These are phyloP conservation scores for Penicillium argentinense DNA, from an alignment of 495 filamentous ascomycete genomes.

Conservation along the genomic window DNA sequence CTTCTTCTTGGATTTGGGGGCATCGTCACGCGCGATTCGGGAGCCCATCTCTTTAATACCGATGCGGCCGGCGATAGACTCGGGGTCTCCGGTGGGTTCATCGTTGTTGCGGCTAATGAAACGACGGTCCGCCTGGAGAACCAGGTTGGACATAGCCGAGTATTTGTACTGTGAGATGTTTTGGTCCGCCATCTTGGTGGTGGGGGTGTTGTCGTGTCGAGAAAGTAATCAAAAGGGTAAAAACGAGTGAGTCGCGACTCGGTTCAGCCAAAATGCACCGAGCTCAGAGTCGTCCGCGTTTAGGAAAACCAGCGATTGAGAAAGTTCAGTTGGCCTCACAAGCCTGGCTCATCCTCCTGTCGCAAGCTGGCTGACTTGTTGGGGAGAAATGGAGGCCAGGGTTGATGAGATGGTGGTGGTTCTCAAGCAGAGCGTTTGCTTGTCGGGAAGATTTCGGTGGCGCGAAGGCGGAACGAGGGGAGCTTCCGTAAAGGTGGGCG, in stretches of 20 bases:
- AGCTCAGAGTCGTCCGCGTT: constrained; percentile 31
- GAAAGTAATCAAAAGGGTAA: constrained; percentile 20
- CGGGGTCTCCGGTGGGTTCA: constrained; percentile 94
- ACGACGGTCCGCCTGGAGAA: constrained; percentile 97
- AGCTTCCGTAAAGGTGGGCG: constrained; percentile 26
- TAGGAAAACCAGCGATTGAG: constrained; percentile 20
- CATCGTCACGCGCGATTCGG: constrained; percentile 73
- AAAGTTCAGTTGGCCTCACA: constrained; percentile 33
- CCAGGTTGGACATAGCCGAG: constrained; percentile 99
- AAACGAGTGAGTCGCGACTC: constrained; percentile 33
- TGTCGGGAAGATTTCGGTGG: constrained; percentile 45
- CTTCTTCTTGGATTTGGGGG: constrained; percentile 74
- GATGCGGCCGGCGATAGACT: constrained; percentile 92
- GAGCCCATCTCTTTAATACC: constrained; percentile 93
- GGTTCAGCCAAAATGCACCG: constrained; percentile 33
- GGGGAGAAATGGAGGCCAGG: constrained; percentile 32
- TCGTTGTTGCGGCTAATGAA: constrained; percentile 90
- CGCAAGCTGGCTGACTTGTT: constrained; percentile 31
- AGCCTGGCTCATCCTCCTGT: constrained; percentile 44
- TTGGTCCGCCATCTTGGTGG: constrained; percentile 78
- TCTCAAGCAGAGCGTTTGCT: constrained; percentile 20
- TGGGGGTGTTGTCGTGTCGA: constrained; percentile 11
- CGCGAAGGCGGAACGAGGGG: constrained; percentile 38
- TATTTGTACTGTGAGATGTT: constrained; percentile 99
- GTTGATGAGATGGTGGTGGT: constrained; percentile 21